Percentiles rank a stretch among this genome's conserved stretches.
These are phyloP conservation scores for Elasticomyces elasticus DNA, from an alignment of 495 filamentous ascomycete genomes.

Conservation along the genomic window DNA sequence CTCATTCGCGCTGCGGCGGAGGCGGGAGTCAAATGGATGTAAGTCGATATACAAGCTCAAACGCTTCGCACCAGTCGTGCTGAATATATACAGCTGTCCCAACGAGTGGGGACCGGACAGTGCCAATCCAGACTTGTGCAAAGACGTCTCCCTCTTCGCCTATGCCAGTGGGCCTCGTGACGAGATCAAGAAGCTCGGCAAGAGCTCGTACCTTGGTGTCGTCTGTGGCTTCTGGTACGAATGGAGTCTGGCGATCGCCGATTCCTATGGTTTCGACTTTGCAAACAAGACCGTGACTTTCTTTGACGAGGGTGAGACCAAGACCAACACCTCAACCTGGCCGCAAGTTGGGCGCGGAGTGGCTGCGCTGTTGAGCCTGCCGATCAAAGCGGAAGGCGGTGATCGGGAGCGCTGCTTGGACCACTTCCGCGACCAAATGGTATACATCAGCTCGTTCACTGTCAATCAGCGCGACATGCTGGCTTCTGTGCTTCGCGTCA, in stretches of 20 bases:
- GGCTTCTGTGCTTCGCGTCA: conserved; percentile 40
- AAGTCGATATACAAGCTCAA: too few species aligned
- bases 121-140: neutral
- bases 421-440: conserved; percentile 29
- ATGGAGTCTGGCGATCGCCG: conserved; percentile 33
- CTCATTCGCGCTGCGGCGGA: conserved; percentile 50
- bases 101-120: conserved; percentile 34
- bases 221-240: conserved; percentile 46
- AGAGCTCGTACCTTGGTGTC: neutral
- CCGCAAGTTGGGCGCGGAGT: conserved; percentile 37
- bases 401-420: conserved; percentile 8
- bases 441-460: conserved; percentile 36
- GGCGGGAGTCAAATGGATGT: conserved; percentile 52
- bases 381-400: conserved; percentile 33
- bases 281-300: conserved; percentile 30
- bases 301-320: conserved; percentile 41
- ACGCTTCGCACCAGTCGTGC: too few species aligned
- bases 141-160: neutral
- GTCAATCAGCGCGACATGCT: conserved; percentile 42
- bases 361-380: conserved; percentile 22
- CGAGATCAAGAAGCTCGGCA: conserved; percentile 32
- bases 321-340: conserved; percentile 35
- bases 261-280: conserved; percentile 40
- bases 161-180: neutral
- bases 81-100: too few species aligned